Evolutionary conservation across 768 basidiomycete species (phyloP).

Genomic region (Clathrus columnatus): DNA sequence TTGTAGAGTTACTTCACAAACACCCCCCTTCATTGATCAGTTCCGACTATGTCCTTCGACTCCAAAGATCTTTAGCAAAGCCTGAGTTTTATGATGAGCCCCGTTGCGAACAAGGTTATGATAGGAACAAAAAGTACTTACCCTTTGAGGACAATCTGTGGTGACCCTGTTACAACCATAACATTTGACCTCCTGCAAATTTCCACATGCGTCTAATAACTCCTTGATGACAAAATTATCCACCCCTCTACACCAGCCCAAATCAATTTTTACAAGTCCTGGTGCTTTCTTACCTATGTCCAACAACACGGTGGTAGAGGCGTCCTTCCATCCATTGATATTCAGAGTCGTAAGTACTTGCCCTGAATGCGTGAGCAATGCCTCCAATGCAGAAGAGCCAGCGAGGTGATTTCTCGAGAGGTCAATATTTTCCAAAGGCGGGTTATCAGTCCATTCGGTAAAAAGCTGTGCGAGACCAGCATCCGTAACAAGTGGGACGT

Average conservation of each 20-base stretch:
- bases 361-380: constrained; percentile 65
- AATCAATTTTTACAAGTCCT: constrained; percentile 53
- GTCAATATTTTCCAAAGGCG: constrained; percentile 44
- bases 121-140: constrained; percentile 22
- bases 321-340: constrained; percentile 71
- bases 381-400: constrained; percentile 42
- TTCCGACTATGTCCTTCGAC: constrained; percentile 15
- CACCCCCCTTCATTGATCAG: background rate
- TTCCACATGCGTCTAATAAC: constrained; percentile 40
- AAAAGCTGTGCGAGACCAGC: constrained; percentile 66
- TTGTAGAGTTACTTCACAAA: background rate
- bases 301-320: constrained; percentile 38
- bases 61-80: constrained; percentile 16
- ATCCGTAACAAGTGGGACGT: constrained; percentile 58
- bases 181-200: constrained; percentile 38
- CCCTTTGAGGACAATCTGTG: constrained; percentile 40
- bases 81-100: background rate
- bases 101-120: background rate
- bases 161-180: constrained; percentile 48
- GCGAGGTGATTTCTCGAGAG: constrained; percentile 56
- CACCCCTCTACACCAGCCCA: constrained; percentile 78
- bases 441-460: constrained; percentile 39
- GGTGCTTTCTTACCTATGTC: constrained; percentile 27
- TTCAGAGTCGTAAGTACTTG: constrained; percentile 45
- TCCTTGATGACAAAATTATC: constrained; percentile 77